Percentiles rank a stretch among this genome's conserved stretches.
Evolutionary conservation across 169 alveolate species (phyloP).

Genomic region (Cryptosporidium baileyi): DNA sequence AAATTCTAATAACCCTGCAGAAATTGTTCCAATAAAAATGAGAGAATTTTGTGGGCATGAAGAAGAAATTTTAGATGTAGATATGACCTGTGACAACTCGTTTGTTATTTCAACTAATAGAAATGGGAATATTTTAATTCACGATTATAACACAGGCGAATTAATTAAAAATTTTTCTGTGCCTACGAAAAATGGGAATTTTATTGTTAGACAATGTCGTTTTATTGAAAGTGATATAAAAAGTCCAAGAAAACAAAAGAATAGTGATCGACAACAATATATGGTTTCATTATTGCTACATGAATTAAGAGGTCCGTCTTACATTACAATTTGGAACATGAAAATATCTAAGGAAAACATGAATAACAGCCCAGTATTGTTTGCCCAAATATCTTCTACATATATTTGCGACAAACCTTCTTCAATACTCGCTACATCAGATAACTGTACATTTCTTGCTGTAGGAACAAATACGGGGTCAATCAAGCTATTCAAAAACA

Average conservation of each 20-base stretch:
- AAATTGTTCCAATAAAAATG: constrained; percentile 15
- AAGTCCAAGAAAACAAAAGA: constrained; percentile 27
- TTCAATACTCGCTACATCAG: neutral
- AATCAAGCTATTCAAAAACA: constrained; percentile 3
- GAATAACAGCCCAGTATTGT: constrained; percentile 2
- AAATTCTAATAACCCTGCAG: neutral
- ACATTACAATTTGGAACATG: constrained; percentile 58
- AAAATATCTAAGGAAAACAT: neutral
- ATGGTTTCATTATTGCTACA: constrained; percentile 35
- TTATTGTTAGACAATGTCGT: constrained; percentile 54
- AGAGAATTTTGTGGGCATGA: constrained; percentile 45
- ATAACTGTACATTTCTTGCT: constrained; percentile 6
- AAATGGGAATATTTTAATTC: constrained; percentile 42
- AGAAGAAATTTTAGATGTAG: constrained; percentile 50
- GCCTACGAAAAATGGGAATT: constrained; percentile 51
- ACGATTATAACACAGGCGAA: constrained; percentile 29
- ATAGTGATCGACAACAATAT: neutral
- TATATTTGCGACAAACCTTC: constrained; percentile 62
- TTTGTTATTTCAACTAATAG: constrained; percentile 40
- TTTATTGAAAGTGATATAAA: constrained; percentile 33
- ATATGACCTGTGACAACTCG: constrained; percentile 19
- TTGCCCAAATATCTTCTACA: constrained; percentile 9
- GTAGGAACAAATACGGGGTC: constrained; percentile 54
- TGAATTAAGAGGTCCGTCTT: constrained; percentile 54
- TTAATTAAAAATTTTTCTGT: constrained; percentile 34